Conservation (phyloP, 1,284 basidiomycete species). For the Phaffia rhodozyma region DNA sequence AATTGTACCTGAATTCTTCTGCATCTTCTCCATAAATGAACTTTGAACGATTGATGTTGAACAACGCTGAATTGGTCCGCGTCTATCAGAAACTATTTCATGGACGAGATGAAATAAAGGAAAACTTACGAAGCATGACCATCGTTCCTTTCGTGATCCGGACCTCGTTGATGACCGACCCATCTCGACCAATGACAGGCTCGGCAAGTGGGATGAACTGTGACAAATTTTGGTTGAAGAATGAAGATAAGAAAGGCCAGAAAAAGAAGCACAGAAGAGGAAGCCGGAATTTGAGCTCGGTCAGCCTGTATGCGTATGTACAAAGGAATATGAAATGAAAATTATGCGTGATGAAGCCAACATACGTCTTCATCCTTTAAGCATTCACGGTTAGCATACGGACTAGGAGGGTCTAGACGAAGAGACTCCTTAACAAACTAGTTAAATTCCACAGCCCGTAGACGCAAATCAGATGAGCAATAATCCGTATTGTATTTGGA, state of each 20-base stretch:
- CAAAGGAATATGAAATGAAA: no score
- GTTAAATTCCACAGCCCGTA: neutral
- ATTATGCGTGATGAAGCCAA: no score
- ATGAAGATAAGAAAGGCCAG: slow-evolving; percentile 29
- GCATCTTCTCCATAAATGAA: slow-evolving; percentile 60
- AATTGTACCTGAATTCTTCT: slow-evolving; percentile 44
- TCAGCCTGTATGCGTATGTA: no score
- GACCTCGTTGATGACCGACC: slow-evolving; percentile 31
- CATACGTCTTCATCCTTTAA: no score
- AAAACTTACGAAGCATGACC: slow-evolving; percentile 30
- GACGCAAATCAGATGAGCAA: neutral
- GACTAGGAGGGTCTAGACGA: slow-evolving; percentile 52
- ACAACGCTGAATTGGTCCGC: slow-evolving; percentile 25
- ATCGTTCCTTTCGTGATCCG: slow-evolving; percentile 28
- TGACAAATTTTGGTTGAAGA: slow-evolving; percentile 42
- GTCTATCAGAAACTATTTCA: neutral
- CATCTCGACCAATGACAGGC: slow-evolving; percentile 34
- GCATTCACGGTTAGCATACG: slow-evolving; percentile 36
- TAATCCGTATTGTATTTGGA: no score
- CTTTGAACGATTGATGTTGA: slow-evolving; percentile 48
- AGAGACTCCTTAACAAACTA: slow-evolving; percentile 56
- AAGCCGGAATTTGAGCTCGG: slow-evolving; percentile 27
- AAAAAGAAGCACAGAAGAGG: neutral
- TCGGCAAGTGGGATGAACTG: slow-evolving; percentile 45
- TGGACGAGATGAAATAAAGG: neutral